These are phyloP conservation scores for Colletotrichum destructivum DNA, from an alignment of 2,329 filamentous ascomycete species.

Conservation along the genomic window DNA sequence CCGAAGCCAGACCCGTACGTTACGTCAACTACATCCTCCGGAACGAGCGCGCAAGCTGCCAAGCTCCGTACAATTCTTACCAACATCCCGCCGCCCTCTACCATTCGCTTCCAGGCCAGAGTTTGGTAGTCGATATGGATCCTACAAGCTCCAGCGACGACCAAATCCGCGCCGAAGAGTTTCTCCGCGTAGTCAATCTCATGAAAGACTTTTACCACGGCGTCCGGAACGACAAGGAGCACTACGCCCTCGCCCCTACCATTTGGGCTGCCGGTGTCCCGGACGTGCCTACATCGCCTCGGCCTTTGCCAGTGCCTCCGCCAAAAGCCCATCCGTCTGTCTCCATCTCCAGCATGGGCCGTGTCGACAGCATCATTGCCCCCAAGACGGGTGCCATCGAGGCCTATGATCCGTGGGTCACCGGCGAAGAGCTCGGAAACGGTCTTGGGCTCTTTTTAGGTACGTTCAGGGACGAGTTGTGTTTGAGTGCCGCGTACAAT, in stretches of 20 bases:
- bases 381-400: conserved; percentile 48
- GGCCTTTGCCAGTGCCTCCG: conserved; percentile 44
- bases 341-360: conserved; percentile 54
- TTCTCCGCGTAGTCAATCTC: conserved; percentile 44
- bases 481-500: conserved; percentile 59
- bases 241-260: conserved; percentile 46
- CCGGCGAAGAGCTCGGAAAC: conserved; percentile 60
- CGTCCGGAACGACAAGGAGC: conserved; percentile 50
- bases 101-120: conserved; percentile 50
- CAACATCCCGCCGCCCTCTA: conserved; percentile 49
- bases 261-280: conserved; percentile 46
- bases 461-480: conserved; percentile 54
- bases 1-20: conserved; percentile 29
- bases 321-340: conserved; percentile 48
- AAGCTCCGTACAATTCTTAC: conserved; percentile 44
- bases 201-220: conserved; percentile 49
- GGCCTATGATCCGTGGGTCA: conserved; percentile 58
- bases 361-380: conserved; percentile 53
- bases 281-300: conserved; percentile 22
- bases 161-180: conserved; percentile 42
- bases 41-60: conserved; percentile 50
- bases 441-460: conserved; percentile 57
- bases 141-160: conserved; percentile 1
- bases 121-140: conserved; percentile 49
- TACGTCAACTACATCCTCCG: conserved; percentile 53